Base-by-base conservation (phyloP, 2,329 filamentous ascomycete species). In the Pyrenophora tritici-repentis region DNA sequence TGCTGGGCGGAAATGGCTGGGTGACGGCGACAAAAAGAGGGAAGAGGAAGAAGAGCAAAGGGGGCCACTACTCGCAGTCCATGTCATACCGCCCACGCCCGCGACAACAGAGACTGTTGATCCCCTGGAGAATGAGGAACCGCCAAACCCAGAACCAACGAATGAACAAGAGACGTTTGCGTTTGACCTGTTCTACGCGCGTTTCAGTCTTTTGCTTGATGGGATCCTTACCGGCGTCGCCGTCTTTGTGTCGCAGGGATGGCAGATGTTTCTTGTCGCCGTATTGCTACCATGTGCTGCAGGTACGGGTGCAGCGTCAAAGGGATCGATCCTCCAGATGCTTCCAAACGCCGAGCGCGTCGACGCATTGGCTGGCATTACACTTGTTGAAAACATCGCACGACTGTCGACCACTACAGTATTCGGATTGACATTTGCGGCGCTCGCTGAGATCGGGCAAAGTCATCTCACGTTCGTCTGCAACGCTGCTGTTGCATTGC, bases 281-380 rank as follows among this genome's bases (percentile, higher is more conserved):
- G 80, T 83, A 20, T 66, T 89, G 1, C 76, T 90, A 0, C 87
- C 87, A 0, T 83, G 90, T 24, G 86, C 85, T 0, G 87, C 86
- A 0, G 87, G 87, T 0, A 86, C 86, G 0, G 87, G 86, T 0
- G 81, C 86, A 0, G 85, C 87, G 0, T 85, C 86, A 1, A 90
- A 90, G 58, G 87, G 87, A 0, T 85, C 87, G n/a, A 88, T 90
- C 52, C 81, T 88, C 0, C 83, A 87, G 49, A 87, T 90, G 85
- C 86, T 86, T 37, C 76, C 85, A 0, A 77, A 83, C 1, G 78
- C 78, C 0, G 81, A 87, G 47, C 79, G 86, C 0, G 79, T 83
- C 0, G 87, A 90, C 62, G 87, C 87, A 0, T 74, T 90, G 3
- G 85, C 85, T 33, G 86, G 85, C 0, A 85, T 90, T 10, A 88